Evolutionary conservation across 345 rosid species (phyloP).

Genomic region (Clausena lansium): DNA sequence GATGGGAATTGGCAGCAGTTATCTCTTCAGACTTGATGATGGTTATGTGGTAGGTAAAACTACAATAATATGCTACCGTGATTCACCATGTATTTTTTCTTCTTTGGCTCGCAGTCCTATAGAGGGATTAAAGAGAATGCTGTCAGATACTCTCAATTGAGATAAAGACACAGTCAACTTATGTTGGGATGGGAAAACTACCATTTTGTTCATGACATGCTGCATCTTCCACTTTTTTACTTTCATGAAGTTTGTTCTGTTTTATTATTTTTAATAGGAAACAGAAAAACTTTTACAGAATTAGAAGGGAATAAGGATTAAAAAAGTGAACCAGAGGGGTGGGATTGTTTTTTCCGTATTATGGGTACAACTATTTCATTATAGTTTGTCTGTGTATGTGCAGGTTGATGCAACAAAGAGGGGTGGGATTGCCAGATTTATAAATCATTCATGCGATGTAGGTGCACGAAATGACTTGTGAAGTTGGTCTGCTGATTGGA

Average conservation of each 20-base stretch:
- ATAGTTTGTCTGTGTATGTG: conserved; percentile 15
- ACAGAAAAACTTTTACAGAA: no score
- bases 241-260: neutral
- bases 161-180: neutral
- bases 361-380: neutral
- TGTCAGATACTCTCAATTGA: neutral
- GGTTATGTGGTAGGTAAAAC: conserved; percentile 83
- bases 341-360: neutral
- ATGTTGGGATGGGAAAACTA: conserved; percentile 1
- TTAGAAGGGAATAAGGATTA: no score
- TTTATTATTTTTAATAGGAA: neutral
- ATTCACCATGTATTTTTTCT: neutral
- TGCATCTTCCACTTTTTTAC: neutral
- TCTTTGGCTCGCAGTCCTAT: neutral
- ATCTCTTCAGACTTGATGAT: conserved; percentile 97
- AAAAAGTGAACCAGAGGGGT: no score
- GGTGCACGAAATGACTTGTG: conserved; percentile 12
- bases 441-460: conserved; percentile 99
- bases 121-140: neutral
- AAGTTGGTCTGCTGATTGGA: conserved; percentile 13
- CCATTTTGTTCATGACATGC: neutral
- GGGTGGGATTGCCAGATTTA: conserved; percentile 98
- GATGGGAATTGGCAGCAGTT: conserved; percentile 99
- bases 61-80: neutral
- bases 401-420: conserved; percentile 99